phyloP scores from a whole-genome alignment of 2,329 filamentous ascomycete species.

The Colletotrichum paranaense region DNA sequence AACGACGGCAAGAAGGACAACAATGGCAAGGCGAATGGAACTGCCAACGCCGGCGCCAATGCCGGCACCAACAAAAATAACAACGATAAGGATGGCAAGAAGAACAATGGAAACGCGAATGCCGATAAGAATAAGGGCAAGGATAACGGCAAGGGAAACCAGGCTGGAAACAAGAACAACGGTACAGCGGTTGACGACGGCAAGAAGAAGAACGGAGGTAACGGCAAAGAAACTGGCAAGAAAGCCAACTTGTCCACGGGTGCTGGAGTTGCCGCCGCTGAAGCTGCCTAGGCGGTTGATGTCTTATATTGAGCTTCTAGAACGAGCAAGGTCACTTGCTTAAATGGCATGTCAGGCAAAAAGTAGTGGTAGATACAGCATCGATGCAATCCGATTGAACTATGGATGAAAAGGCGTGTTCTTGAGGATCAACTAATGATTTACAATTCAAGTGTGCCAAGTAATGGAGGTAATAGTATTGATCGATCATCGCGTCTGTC shows the following conservation, averaged over 20 bases:
- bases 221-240: neutral
- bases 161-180: neutral
- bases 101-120: neutral
- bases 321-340: neutral
- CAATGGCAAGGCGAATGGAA: neutral
- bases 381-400: too few relatives aligned
- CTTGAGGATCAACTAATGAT: too few relatives aligned
- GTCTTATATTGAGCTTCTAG: neutral
- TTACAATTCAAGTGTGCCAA: too few relatives aligned
- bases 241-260: neutral
- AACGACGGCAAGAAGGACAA: conserved; percentile 9
- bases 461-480: too few relatives aligned
- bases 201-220: neutral
- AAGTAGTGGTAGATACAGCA: neutral
- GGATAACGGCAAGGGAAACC: neutral
- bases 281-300: neutral
- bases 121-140: neutral
- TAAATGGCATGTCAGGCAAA: neutral
- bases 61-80: neutral
- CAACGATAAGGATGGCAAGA: conserved; percentile 14
- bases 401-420: too few relatives aligned
- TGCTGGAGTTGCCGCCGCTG: neutral
- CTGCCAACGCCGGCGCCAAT: too few relatives aligned
- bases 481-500: too few relatives aligned
- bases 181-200: neutral